These are phyloP conservation scores for Striga asiatica DNA, from an alignment of 257 asterid species.

Conservation along the genomic window DNA sequence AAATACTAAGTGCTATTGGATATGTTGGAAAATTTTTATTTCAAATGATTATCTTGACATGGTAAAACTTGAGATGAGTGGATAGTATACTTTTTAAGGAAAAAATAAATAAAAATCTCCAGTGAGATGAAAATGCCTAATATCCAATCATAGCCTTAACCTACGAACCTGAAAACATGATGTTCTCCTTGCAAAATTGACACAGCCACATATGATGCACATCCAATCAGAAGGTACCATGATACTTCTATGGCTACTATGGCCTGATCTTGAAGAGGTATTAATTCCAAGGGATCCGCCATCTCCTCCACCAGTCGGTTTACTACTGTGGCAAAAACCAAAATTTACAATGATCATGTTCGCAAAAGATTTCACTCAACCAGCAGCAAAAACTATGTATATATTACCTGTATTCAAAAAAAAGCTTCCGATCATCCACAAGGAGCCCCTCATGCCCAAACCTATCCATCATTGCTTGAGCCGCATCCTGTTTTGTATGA, in stretches of 20 bases:
- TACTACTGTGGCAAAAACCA: constrained; percentile 66
- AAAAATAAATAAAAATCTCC: neutral
- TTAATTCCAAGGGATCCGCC: constrained; percentile 56
- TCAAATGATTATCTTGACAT: no score
- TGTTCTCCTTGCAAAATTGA: constrained; percentile 93
- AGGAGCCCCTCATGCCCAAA: constrained; percentile 82
- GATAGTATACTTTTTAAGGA: neutral
- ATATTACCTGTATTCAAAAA: constrained; percentile 83
- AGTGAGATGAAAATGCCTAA: no score
- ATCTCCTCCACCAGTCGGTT: constrained; percentile 69
- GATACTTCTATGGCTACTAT: constrained; percentile 56
- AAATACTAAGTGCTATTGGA: no score
- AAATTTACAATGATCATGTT: constrained; percentile 1
- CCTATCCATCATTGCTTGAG: constrained; percentile 89
- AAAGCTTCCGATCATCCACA: constrained; percentile 83
- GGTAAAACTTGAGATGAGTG: no score
- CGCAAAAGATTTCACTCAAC: neutral
- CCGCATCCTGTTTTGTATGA: constrained; percentile 56
- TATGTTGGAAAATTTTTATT: no score
- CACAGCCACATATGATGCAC: constrained; percentile 93
- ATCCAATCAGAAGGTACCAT: constrained; percentile 90
- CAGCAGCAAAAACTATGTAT: constrained; percentile 1
- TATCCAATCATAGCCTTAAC: no score
- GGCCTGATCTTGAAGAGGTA: constrained; percentile 57
- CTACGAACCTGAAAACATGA: constrained; percentile 98